A percentile compares a stretch with the other conserved stretches of the same genome.
Conservation (phyloP, 345 rosid genomes). For the Geranium rotundifolium region DNA sequence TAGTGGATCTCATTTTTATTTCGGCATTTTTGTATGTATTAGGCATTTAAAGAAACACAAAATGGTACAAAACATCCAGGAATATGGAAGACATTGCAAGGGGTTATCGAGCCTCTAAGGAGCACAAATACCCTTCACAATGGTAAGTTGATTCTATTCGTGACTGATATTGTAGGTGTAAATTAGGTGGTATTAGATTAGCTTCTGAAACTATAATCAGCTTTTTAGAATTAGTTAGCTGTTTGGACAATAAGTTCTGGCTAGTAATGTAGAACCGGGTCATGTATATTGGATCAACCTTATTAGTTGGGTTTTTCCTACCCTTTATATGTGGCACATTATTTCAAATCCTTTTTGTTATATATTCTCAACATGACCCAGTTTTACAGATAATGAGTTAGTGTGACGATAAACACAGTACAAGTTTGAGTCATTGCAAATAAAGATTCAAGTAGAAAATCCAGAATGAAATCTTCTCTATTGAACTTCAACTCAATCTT, state of each 20-base stretch:
- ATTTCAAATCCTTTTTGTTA: no score
- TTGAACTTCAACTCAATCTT: no score
- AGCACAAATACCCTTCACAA: conserved; percentile 37
- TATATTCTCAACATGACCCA: no score
- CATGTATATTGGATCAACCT: no score
- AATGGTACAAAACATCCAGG: conserved; percentile 67
- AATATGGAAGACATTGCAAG: conserved; percentile 70
- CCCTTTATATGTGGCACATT: no score
- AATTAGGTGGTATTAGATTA: neutral
- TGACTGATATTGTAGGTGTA: neutral
- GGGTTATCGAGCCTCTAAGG: conserved; percentile 44
- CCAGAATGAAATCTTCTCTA: no score
- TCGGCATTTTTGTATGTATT: neutral
- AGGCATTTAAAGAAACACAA: conserved; percentile 78
- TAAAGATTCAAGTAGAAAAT: no score
- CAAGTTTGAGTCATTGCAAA: no score
- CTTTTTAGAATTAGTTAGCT: conserved; percentile 1
- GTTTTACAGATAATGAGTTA: no score
- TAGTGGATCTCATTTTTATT: conserved; percentile 2
- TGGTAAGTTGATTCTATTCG: conserved; percentile 23
- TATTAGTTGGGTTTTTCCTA: no score
- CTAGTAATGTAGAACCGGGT: no score
- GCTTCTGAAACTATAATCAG: neutral
- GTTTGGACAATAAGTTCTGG: neutral
- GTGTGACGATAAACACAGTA: no score